phyloP scores from a whole-genome alignment of 345 rosid genomes.

The Dimocarpus longan region DNA sequence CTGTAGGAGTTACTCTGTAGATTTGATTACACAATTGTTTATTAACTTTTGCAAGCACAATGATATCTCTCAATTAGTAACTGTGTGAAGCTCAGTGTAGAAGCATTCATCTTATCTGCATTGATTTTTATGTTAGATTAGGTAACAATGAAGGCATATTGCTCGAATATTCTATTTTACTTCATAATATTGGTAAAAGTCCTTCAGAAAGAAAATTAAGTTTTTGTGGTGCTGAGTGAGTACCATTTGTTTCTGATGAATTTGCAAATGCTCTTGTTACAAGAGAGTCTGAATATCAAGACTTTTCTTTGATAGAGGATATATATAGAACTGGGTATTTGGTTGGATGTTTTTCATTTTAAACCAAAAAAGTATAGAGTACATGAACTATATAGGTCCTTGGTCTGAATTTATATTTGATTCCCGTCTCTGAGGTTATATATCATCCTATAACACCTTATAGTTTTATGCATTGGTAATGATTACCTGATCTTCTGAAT shows the following conservation, averaged over 20 bases:
- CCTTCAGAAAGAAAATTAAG: not conserved
- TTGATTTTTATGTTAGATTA: not conserved
- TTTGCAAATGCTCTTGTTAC: not conserved
- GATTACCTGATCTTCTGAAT: not conserved
- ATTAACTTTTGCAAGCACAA: not conserved
- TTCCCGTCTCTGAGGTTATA: not conserved
- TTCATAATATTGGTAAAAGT: not conserved
- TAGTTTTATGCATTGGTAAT: constrained; percentile 2
- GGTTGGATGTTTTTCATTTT: not conserved
- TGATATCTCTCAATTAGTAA: not conserved
- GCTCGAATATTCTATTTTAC: not conserved
- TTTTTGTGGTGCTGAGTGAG: not conserved
- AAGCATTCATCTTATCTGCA: not conserved
- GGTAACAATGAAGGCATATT: not conserved
- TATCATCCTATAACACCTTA: not conserved
- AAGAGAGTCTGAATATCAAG: not conserved
- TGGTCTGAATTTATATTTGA: not conserved
- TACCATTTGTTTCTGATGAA: not conserved
- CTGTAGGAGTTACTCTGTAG: not conserved
- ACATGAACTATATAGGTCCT: not conserved
- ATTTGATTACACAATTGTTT: not conserved
- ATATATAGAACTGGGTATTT: not conserved
- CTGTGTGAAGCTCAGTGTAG: not conserved
- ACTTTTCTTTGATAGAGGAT: not conserved
- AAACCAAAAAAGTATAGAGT: not conserved